phyloP scores from a whole-genome alignment of 345 rosid species.

The Litchi chinensis region DNA sequence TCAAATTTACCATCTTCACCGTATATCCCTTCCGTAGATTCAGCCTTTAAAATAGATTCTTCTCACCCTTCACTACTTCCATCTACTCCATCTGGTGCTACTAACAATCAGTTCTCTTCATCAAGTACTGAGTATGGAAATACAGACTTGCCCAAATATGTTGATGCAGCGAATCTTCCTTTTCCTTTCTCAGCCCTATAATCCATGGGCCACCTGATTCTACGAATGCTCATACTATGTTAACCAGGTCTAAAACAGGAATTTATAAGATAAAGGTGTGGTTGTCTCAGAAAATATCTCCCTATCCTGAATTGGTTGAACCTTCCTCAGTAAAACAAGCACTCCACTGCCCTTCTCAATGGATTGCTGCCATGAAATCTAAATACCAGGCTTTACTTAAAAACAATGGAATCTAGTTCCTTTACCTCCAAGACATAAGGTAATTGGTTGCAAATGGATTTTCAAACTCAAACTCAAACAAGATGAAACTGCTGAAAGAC shows the following conservation, averaged over 20 bases:
- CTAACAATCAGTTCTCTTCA: too few species aligned
- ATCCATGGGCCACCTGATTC: too few species aligned
- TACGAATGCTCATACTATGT: neutral
- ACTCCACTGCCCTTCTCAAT: neutral
- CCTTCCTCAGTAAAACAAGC: neutral
- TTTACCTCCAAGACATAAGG: neutral
- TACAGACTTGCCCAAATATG: too few species aligned
- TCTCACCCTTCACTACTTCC: too few species aligned
- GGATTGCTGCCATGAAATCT: neutral
- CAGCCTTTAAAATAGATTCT: too few species aligned
- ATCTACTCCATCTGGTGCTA: too few species aligned
- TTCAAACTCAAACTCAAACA: neutral
- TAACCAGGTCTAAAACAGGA: neutral
- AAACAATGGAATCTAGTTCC: neutral
- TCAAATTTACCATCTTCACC: too few species aligned
- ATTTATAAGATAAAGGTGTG: neutral
- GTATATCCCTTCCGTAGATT: too few species aligned
- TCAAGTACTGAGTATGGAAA: too few species aligned
- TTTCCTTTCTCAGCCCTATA: too few species aligned
- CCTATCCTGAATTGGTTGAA: neutral
- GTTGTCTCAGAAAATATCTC: too few species aligned
- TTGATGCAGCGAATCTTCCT: too few species aligned
- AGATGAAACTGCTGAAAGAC: neutral
- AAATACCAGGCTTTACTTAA: neutral
- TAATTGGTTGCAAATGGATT: neutral